These are phyloP conservation scores for Phoma sp. DNA, from an alignment of 2,329 filamentous ascomycete genomes.

Conservation along the genomic window DNA sequence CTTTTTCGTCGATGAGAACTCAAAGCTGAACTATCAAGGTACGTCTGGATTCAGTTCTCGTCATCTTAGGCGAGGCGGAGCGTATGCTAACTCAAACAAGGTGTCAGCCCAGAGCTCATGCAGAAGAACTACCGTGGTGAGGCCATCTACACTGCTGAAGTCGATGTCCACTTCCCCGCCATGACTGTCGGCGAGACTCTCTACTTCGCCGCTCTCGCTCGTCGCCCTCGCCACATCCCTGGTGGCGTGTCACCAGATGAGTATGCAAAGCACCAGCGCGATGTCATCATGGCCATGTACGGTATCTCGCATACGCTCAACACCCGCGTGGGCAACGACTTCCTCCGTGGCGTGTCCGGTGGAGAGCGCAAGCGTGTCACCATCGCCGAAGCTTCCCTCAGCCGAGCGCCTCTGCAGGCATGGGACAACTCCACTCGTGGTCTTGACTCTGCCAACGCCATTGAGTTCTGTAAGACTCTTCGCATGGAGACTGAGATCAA, in stretches of 20 bases:
- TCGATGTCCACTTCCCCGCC: conserved; percentile 81
- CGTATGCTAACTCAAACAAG: conserved; percentile 41
- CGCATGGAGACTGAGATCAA: conserved; percentile 72
- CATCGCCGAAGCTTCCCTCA: conserved; percentile 78
- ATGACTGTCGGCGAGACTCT: conserved; percentile 80
- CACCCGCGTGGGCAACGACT: conserved; percentile 77
- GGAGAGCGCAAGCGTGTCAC: conserved; percentile 82
- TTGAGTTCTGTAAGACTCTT: conserved; percentile 76
- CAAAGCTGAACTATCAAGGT: conserved; percentile 84
- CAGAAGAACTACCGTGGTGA: conserved; percentile 79
- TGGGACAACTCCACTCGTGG: conserved; percentile 83
- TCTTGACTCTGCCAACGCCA: conserved; percentile 75
- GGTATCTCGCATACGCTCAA: conserved; percentile 76
- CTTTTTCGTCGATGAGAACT: conserved; percentile 71
- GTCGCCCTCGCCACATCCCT: conserved; percentile 68
- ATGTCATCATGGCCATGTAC: conserved; percentile 71
- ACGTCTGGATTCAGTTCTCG: conserved; percentile 9
- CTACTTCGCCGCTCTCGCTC: conserved; percentile 75
- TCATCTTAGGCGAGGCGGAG: no score
- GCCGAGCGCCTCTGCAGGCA: conserved; percentile 67
- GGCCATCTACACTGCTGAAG: conserved; percentile 85
- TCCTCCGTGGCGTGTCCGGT: conserved; percentile 74
- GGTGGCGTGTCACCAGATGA: conserved; percentile 61
- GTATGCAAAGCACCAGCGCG: conserved; percentile 69
- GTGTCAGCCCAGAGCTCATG: conserved; percentile 75